Evolutionary conservation across 169 alveolate species (phyloP).

Genomic region (Plasmodium relictum): DNA sequence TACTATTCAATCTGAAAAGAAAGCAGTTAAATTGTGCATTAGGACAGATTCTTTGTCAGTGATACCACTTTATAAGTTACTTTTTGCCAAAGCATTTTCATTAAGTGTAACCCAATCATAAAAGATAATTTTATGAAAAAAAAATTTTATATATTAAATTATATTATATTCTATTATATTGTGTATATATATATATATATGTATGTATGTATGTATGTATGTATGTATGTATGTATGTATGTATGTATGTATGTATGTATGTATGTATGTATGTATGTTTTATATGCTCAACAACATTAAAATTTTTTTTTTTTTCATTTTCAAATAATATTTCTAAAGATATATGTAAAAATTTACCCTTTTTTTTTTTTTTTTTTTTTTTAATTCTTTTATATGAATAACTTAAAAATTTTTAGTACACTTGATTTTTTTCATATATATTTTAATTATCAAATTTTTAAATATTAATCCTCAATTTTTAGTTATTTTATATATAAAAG

Average conservation of each 20-base stretch:
- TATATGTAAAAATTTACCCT: too few species aligned
- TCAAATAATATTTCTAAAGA: too few species aligned
- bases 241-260: neutral
- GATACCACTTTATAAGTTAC: constrained; percentile 72
- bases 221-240: neutral
- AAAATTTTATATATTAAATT: neutral
- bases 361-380: too few species aligned
- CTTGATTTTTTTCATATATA: neutral
- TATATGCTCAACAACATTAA: too few species aligned
- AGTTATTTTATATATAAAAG: too few species aligned
- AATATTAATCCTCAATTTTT: too few species aligned
- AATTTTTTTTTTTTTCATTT: too few species aligned
- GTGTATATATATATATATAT: too few species aligned
- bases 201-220: constrained; percentile 1
- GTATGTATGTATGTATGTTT: too few species aligned
- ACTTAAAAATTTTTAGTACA: neutral
- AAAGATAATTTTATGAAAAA: constrained; percentile 4
- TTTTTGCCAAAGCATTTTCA: constrained; percentile 71
- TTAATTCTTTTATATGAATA: too few species aligned
- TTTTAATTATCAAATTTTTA: neutral
- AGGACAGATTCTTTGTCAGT: constrained; percentile 81
- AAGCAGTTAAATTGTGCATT: constrained; percentile 67
- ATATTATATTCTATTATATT: neutral
- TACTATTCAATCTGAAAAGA: constrained; percentile 74
- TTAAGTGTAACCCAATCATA: constrained; percentile 51